These are phyloP conservation scores for Metarhizium anisopliae DNA, from an alignment of 2,329 filamentous ascomycete genomes.

Conservation along the genomic window DNA sequence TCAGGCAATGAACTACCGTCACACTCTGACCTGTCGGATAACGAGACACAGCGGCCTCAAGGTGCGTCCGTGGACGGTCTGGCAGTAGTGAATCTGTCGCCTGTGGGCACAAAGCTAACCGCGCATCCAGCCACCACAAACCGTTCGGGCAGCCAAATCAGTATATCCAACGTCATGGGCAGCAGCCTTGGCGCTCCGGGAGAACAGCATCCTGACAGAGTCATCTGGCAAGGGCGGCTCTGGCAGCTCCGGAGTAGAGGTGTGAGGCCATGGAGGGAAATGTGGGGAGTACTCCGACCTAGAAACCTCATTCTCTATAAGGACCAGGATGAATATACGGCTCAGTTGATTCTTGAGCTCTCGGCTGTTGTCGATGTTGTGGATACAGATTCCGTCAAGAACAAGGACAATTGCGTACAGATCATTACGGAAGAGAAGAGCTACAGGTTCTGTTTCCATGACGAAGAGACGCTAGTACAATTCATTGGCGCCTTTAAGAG, in stretches of 20 bases:
- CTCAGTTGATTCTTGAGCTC: slow-evolving; percentile 72
- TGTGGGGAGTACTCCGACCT: slow-evolving; percentile 85
- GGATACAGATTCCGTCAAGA: slow-evolving; percentile 80
- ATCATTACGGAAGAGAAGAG: slow-evolving; percentile 89
- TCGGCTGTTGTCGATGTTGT: slow-evolving; percentile 78
- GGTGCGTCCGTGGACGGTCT: slow-evolving; percentile 45
- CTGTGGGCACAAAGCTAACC: not conserved
- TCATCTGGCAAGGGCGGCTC: slow-evolving; percentile 91
- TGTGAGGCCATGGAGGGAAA: slow-evolving; percentile 85
- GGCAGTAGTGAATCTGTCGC: slow-evolving; percentile 18
- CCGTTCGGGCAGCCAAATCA: slow-evolving; percentile 55
- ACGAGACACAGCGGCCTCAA: slow-evolving; percentile 38
- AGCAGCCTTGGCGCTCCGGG: slow-evolving; percentile 20
- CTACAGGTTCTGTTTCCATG: slow-evolving; percentile 64
- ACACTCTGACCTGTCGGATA: slow-evolving; percentile 81
- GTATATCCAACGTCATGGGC: slow-evolving; percentile 28
- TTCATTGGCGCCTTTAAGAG: slow-evolving; percentile 92
- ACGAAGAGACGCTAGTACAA: slow-evolving; percentile 74
- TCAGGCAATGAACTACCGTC: slow-evolving; percentile 63
- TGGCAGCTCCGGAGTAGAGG: slow-evolving; percentile 74
- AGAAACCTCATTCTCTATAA: slow-evolving; percentile 87
- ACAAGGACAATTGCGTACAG: slow-evolving; percentile 80
- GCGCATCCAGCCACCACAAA: slow-evolving; percentile 17
- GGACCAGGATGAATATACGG: slow-evolving; percentile 82
- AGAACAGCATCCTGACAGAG: slow-evolving; percentile 67